A percentile compares a stretch with the other conserved stretches of the same genome.
These are phyloP conservation scores for Sporothrix phasma DNA, from an alignment of 2,329 filamentous ascomycete species.

Conservation along the genomic window DNA sequence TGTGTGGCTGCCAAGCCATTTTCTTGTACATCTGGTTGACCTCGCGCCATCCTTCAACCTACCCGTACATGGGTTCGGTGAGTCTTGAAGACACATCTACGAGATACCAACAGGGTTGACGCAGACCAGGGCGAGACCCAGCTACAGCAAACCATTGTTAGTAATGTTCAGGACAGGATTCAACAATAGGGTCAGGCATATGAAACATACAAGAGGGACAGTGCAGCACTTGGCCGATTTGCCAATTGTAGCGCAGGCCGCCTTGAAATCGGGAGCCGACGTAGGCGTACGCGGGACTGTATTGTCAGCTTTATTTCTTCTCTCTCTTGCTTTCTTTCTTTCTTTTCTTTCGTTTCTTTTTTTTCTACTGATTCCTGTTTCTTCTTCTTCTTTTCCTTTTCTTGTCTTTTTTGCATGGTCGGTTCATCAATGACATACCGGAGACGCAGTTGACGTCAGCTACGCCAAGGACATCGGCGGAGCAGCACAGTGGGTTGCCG, in stretches of 20 bases:
- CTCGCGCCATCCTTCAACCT: background rate
- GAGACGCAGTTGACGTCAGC: background rate
- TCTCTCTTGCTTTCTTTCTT: too few relatives aligned
- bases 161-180: too few relatives aligned
- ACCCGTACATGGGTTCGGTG: background rate
- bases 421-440: background rate
- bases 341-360: too few relatives aligned
- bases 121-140: background rate
- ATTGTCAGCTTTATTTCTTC: too few relatives aligned
- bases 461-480: background rate
- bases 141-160: background rate
- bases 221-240: background rate
- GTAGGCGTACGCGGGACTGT: background rate
- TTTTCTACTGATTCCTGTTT: too few relatives aligned
- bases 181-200: too few relatives aligned
- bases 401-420: too few relatives aligned
- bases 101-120: background rate
- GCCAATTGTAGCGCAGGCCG: background rate
- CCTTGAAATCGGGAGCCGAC: background rate
- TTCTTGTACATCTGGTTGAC: background rate
- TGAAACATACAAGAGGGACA: background rate
- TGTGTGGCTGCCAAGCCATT: too few relatives aligned
- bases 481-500: background rate
- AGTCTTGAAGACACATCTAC: background rate
- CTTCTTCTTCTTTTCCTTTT: too few relatives aligned